Evolutionary conservation across 768 basidiomycete species (phyloP).

Genomic region (Phallus indusiatus): DNA sequence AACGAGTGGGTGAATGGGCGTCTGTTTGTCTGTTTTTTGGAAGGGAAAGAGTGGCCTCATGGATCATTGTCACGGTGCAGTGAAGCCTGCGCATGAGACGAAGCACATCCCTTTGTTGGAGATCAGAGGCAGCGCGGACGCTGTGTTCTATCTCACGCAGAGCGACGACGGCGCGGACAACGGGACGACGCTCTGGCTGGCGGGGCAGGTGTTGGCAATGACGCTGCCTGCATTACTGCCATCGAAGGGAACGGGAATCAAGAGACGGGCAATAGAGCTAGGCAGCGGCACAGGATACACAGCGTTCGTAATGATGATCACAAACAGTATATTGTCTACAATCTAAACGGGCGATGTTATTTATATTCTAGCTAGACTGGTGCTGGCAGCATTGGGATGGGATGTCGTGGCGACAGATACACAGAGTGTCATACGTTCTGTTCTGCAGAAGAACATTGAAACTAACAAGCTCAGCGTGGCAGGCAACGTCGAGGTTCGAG

Average conservation of each 20-base stretch:
- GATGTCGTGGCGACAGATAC: conserved; percentile 73
- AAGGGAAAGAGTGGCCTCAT: conserved; percentile 2
- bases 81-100: conserved; percentile 49
- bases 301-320: too few relatives aligned
- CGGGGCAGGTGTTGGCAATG: conserved; percentile 43
- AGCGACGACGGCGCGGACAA: conserved; percentile 54
- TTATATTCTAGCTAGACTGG: conserved; percentile 35
- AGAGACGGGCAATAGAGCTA: conserved; percentile 52
- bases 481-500: conserved; percentile 47
- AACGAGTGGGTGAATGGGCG: conserved; percentile 1
- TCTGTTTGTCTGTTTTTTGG: background rate
- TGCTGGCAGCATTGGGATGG: conserved; percentile 60
- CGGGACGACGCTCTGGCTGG: conserved; percentile 80
- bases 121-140: conserved; percentile 28
- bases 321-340: too few relatives aligned
- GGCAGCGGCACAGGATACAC: conserved; percentile 79
- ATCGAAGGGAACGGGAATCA: conserved; percentile 14
- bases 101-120: conserved; percentile 48
- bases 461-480: conserved; percentile 32
- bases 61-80: conserved; percentile 8
- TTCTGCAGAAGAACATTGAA: conserved; percentile 54
- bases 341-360: too few relatives aligned
- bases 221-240: background rate
- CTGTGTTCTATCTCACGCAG: conserved; percentile 44
- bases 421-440: conserved; percentile 47